Conservation (phyloP, 2,329 filamentous ascomycete genomes). For the Byssoonygena ceratinophila region DNA sequence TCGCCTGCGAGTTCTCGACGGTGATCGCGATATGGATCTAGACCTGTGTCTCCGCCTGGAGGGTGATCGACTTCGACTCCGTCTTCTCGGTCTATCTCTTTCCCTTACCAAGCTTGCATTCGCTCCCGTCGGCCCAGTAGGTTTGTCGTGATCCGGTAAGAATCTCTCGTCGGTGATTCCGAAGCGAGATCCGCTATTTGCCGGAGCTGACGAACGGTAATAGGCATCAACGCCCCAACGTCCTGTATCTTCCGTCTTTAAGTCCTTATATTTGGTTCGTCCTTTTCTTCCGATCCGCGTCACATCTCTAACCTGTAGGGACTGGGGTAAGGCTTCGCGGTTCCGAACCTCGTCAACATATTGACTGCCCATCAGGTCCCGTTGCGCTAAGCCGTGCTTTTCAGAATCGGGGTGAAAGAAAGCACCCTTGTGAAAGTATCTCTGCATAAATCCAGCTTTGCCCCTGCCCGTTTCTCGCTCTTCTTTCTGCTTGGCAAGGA, state of each 20-base stretch:
- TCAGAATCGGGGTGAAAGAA: constrained; percentile 81
- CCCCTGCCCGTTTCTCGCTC: constrained; percentile 64
- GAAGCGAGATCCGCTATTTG: constrained; percentile 25
- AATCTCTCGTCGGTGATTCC: constrained; percentile 39
- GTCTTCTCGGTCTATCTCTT: constrained; percentile 22
- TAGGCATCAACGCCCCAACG: constrained; percentile 56
- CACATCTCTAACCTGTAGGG: constrained; percentile 86
- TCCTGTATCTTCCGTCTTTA: constrained; percentile 83
- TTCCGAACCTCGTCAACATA: constrained; percentile 77
- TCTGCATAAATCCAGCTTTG: constrained; percentile 83
- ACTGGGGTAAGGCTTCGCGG: constrained; percentile 74
- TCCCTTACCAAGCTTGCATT: constrained; percentile 37
- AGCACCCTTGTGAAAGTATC: constrained; percentile 92
- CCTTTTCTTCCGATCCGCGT: constrained; percentile 89
- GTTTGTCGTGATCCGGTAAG: constrained; percentile 35
- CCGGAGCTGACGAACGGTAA: constrained; percentile 13
- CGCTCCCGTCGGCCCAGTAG: constrained; percentile 27
- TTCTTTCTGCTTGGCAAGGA: constrained; percentile 64
- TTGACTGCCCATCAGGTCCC: constrained; percentile 74
- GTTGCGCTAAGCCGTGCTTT: constrained; percentile 61
- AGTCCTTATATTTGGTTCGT: constrained; percentile 76
- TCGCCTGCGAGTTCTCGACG: constrained; percentile 33
- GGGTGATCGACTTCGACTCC: constrained; percentile 28
- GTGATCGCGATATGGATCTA: constrained; percentile 50
- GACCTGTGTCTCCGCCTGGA: constrained; percentile 30